phyloP scores from a whole-genome alignment of 2,329 filamentous ascomycete species.

The Didymella pomorum region DNA sequence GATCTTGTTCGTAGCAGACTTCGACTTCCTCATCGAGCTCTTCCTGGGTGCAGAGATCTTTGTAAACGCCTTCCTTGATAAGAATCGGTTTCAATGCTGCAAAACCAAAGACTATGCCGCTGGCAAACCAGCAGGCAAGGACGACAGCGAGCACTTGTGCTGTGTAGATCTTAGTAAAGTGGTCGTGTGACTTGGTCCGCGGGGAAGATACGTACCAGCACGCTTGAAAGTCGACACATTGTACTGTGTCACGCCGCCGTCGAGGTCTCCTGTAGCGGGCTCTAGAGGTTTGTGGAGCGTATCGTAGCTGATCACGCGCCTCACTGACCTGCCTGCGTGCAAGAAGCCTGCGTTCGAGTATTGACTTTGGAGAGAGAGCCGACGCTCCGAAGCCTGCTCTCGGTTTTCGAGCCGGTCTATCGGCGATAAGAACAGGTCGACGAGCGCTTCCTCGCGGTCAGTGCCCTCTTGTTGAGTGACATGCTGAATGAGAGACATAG shows the following conservation, averaged over 20 bases:
- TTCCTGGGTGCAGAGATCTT: conserved; percentile 46
- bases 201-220: conserved; percentile 36
- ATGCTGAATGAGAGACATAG: conserved; percentile 62
- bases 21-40: conserved; percentile 46
- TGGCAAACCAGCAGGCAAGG: conserved; percentile 51
- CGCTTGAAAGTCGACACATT: conserved; percentile 54
- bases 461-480: conserved; percentile 60
- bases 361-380: conserved; percentile 43
- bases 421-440: conserved; percentile 47
- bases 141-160: conserved; percentile 48
- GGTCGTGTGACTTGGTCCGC: conserved; percentile 11
- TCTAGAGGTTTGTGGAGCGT: conserved; percentile 53
- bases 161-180: conserved; percentile 26
- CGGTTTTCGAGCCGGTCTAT: conserved; percentile 43
- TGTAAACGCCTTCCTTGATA: conserved; percentile 50
- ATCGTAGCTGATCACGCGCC: conserved; percentile 59
- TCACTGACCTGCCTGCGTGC: conserved; percentile 43
- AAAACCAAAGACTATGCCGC: conserved; percentile 53
- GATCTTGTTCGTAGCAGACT: conserved; percentile 51
- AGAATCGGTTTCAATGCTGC: conserved; percentile 53
- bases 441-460: conserved; percentile 55
- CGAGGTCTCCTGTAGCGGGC: conserved; percentile 47
- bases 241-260: conserved; percentile 58
- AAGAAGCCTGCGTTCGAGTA: conserved; percentile 33
- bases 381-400: conserved; percentile 40